Evolutionary conservation across 768 basidiomycete genomes (phyloP).

Genomic region (Boletus sensibilis): DNA sequence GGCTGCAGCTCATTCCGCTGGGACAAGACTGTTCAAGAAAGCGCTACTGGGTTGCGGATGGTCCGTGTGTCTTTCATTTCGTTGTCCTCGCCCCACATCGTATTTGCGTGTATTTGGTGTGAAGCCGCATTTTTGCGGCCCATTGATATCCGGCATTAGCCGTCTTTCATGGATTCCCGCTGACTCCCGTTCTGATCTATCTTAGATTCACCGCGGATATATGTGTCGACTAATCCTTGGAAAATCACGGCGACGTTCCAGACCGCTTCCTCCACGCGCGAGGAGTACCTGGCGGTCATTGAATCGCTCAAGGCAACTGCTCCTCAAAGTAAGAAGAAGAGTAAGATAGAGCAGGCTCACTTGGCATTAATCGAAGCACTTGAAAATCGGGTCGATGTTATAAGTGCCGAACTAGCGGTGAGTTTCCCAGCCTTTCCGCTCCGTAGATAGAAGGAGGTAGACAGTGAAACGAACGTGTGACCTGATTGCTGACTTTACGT

Average conservation of each 20-base stretch:
- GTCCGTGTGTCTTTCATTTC: slow-evolving; percentile 61
- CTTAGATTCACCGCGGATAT: slow-evolving; percentile 82
- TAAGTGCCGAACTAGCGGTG: slow-evolving; percentile 72
- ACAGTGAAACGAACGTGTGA: slow-evolving; percentile 11
- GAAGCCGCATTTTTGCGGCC: slow-evolving; percentile 46
- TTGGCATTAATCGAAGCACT: slow-evolving; percentile 57
- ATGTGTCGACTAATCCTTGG: slow-evolving; percentile 87
- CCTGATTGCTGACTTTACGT: slow-evolving; percentile 24
- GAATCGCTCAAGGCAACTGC: slow-evolving; percentile 54
- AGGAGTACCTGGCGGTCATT: slow-evolving; percentile 68
- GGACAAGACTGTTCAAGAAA: slow-evolving; percentile 76
- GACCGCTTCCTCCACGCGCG: slow-evolving; percentile 65
- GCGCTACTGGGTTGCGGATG: slow-evolving; percentile 86
- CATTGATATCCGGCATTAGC: slow-evolving; percentile 38
- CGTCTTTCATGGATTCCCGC: slow-evolving; percentile 34
- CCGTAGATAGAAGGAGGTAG: slow-evolving; percentile 12
- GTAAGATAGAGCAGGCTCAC: slow-evolving; percentile 62
- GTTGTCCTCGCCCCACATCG: slow-evolving; percentile 30
- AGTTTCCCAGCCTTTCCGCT: slow-evolving; percentile 35
- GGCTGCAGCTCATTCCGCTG: slow-evolving; percentile 63
- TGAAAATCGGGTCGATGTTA: slow-evolving; percentile 59
- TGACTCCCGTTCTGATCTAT: slow-evolving; percentile 34
- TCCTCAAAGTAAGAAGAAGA: slow-evolving; percentile 50
- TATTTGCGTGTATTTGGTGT: slow-evolving; percentile 78
- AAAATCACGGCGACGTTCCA: slow-evolving; percentile 79